Conservation (phyloP, 176 grass and related monocot species). For the Rhynchospora pubera region DNA sequence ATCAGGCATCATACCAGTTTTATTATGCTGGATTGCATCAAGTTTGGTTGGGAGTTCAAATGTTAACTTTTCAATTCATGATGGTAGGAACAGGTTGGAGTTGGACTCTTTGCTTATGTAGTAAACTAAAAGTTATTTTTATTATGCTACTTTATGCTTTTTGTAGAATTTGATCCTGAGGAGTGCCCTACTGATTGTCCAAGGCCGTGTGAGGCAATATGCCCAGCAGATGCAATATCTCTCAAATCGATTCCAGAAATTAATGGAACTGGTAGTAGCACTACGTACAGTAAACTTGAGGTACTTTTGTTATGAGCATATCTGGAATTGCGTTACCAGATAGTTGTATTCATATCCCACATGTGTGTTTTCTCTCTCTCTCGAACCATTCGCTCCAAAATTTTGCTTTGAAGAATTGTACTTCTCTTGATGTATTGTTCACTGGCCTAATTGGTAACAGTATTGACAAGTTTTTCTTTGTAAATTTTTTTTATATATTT, state of each 20-base stretch:
- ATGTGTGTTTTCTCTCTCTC: background rate
- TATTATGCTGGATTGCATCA: background rate
- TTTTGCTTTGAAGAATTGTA: background rate
- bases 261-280: conserved; percentile 12
- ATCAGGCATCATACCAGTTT: background rate
- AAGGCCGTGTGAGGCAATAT: conserved; percentile 77
- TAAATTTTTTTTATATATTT: background rate
- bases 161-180: conserved; percentile 74
- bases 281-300: conserved; percentile 38
- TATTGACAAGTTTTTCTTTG: background rate
- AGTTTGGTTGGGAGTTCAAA: background rate
- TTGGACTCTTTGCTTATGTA: background rate
- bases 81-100: background rate
- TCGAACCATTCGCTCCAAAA: background rate
- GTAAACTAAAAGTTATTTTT: background rate
- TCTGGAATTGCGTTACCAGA: background rate
- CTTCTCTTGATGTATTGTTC: background rate
- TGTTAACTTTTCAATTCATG: background rate
- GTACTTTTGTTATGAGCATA: conserved; percentile 23
- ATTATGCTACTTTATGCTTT: conserved; percentile 8
- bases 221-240: conserved; percentile 84
- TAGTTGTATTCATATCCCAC: background rate
- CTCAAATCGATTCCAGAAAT: conserved; percentile 27
- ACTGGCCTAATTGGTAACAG: background rate
- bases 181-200: conserved; percentile 70